These are phyloP conservation scores for Lycium barbarum DNA, from an alignment of 257 asterid species.

Conservation along the genomic window DNA sequence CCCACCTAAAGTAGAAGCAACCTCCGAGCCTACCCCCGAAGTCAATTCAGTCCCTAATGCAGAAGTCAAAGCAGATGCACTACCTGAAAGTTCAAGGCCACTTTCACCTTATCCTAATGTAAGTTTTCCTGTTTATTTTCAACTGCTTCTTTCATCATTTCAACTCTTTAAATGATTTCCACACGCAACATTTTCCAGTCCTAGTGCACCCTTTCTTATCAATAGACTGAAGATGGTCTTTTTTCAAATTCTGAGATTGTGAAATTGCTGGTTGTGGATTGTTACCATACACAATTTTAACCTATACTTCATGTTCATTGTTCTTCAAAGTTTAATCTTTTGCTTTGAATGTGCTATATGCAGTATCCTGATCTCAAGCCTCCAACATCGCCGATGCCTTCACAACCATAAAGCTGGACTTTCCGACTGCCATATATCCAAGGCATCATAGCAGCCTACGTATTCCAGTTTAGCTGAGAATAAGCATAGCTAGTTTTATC, in stretches of 20 bases:
- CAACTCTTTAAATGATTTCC: neutral
- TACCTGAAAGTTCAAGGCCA: conserved; percentile 56
- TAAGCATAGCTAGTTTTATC: neutral
- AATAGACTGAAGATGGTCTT: neutral
- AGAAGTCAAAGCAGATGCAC: conserved; percentile 55
- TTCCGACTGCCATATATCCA: neutral
- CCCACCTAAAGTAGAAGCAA: conserved; percentile 53
- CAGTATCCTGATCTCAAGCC: conserved; percentile 99
- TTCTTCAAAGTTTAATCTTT: neutral
- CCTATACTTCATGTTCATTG: neutral
- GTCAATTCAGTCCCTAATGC: conserved; percentile 65
- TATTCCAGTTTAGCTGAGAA: conserved; percentile 18
- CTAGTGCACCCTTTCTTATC: neutral
- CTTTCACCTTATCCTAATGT: conserved; percentile 94
- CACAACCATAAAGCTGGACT: conserved; percentile 61
- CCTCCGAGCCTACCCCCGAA: conserved; percentile 50
- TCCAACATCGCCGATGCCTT: conserved; percentile 93
- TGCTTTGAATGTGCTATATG: conserved; percentile 30
- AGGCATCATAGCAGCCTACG: neutral
- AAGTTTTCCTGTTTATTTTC: conserved; percentile 37
- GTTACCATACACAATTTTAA: neutral
- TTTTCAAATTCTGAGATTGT: neutral
- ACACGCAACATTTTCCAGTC: neutral
- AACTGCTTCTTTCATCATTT: neutral
- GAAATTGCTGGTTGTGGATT: neutral